Conservation (phyloP, 441 rosid species). For the Isatis lusitanica region DNA sequence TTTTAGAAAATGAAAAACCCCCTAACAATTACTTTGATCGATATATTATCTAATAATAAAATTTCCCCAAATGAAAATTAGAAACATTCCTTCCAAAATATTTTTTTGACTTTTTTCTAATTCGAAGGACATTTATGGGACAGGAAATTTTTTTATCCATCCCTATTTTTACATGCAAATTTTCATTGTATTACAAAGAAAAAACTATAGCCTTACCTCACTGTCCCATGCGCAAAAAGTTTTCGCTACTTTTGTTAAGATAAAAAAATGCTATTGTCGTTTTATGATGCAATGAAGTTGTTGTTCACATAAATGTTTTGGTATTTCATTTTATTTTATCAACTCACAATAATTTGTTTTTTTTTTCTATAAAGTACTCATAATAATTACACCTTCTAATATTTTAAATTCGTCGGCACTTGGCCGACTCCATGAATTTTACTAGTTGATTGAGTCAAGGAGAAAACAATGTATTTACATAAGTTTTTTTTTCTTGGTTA, state of each 20-base stretch:
- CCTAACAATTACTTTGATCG: too few species aligned
- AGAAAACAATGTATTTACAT: not conserved
- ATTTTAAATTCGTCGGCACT: not conserved
- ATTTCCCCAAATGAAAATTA: not conserved
- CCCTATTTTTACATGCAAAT: not conserved
- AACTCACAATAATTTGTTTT: not conserved
- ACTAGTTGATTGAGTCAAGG: too few species aligned
- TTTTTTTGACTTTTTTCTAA: not conserved
- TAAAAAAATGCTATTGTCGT: not conserved
- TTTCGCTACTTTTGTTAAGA: constrained; percentile 3
- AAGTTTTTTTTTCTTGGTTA: not conserved
- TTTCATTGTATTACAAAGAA: not conserved
- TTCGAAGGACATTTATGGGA: not conserved
- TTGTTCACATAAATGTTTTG: constrained; percentile 3
- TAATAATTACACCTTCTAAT: too few species aligned
- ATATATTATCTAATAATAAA: too few species aligned
- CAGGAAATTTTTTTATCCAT: not conserved
- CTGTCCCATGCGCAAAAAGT: constrained; percentile 30
- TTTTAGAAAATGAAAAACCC: too few species aligned
- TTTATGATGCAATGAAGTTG: constrained; percentile 18
- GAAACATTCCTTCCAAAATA: not conserved
- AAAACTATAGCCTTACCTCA: constrained; percentile 1
- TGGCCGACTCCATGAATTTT: too few species aligned
- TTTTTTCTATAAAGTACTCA: too few species aligned
- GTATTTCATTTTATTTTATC: not conserved